Evolutionary conservation across 371 early-diverging fungal genomes (phyloP), one percentile per base, ranked within the genome.

Genomic region (Circinella minor): DNA sequence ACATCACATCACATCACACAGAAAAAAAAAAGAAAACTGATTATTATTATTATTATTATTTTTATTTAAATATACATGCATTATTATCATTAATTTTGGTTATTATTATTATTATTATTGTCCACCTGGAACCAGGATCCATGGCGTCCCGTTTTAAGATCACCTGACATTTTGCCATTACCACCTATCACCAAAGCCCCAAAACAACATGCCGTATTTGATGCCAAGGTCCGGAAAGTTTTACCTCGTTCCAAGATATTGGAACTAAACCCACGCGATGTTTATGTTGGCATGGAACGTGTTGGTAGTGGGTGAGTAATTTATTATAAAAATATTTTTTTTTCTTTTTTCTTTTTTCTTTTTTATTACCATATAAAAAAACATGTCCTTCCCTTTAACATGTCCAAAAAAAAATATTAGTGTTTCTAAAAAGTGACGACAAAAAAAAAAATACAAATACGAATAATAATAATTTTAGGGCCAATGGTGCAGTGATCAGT

Each of bases 261-360:
- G 76, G 79, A 80, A 46, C 43, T 69, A 13, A 78, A 85, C 57
- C 85, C 85, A 38, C 71, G 71, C 46, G 74, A 77, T 27, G 68
- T 75, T 63, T 85, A 78, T 61, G 67, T 71, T 66, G 80, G 78
- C 37, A 71, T 77, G 66, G 69, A 68, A 17, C 73, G 79, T 77
- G 77, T 85, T 20, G 85, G 85, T n/a, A 82, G 82, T 63, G 85
- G 85, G 84, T 84, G 77, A 70, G 60, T 54, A 2, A 13, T 4
- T 51, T 51, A 4, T 13, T 51, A 13, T 27, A 27, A 27, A 27
- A 27, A 27, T 51, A 17, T 4, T 51, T 51, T 51, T 4, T 15
- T 51, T 4, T 14, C n/a, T 14, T 55, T 48, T 61, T 54, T 20
- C 36, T 20, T n/a, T 62, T 11, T 39, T 55, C 57, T 15, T 36